Evolutionary conservation across 2,329 filamentous ascomycete genomes (phyloP).

Genomic region (Xylariaceae sp.): DNA sequence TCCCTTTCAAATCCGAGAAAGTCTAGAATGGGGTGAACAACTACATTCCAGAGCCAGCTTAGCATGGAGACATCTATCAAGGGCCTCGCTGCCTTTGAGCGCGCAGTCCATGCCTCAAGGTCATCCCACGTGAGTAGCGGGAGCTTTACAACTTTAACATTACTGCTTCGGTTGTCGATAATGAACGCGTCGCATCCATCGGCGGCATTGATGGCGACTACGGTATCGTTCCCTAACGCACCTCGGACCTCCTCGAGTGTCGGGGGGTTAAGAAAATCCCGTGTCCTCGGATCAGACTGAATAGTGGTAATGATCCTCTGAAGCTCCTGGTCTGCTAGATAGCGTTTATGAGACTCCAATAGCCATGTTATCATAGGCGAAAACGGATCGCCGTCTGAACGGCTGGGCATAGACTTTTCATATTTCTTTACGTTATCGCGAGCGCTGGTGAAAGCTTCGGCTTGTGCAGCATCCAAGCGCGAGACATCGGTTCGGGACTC

Average conservation of each 20-base stretch:
- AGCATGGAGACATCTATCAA: neutral
- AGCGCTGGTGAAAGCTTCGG: neutral
- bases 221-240: neutral
- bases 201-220: neutral
- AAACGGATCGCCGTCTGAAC: neutral
- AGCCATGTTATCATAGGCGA: constrained; percentile 1
- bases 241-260: neutral
- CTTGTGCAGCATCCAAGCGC: constrained; percentile 1
- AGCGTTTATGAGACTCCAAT: neutral
- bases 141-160: neutral
- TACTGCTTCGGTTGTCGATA: neutral
- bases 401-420: neutral
- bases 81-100: neutral
- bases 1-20: neutral
- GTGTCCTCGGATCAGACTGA: neutral
- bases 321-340: neutral
- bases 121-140: neutral
- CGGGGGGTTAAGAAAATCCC: neutral
- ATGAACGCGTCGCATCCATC: neutral
- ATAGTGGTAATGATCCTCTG: neutral
- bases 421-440: neutral
- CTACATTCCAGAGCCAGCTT: neutral
- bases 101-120: neutral
- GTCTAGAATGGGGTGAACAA: neutral
- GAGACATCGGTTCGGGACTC: neutral